Base-by-base conservation (phyloP, 176 grass and related monocot species). In the Carex cristatella region DNA sequence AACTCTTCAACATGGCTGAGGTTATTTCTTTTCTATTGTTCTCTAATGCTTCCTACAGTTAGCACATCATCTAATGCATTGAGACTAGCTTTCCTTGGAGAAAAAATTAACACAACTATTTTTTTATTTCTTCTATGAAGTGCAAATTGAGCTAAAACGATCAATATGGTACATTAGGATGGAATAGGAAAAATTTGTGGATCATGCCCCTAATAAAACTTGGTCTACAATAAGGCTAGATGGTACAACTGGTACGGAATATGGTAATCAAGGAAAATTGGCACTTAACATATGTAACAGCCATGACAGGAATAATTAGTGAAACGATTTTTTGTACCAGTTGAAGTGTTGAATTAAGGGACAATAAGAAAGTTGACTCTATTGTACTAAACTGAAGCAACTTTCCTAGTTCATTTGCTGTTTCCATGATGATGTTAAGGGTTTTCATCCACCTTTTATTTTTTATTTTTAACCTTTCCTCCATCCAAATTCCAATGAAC, bases 1-100 rank as follows among this genome's bases (percentile, higher is more conserved):
- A 98, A 46, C 70, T 94, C 85, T 89, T 91, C 81, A 94, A 84
- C 86, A 98, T 81, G 10, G 96, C 96, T 90, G 14, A 73, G 73
- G 93, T 98, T 84, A 98, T 88, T 92, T 98, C 93, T 80, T 89
- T 86, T 85, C 81, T 95, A 85, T 81, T 98, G 79, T 88, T 95
- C 82, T 95, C 96, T 69, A 98, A 83, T 84, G 88, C 66, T 86
- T 98, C 96, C 96, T 98, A 84, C 83, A 91, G 89, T 78, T 56
- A 32, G 31, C 4, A 57, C 10, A 57, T 78, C 28, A 56, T 33
- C 48, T 78, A 55, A 78, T 78, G 16, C 19, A 78, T 78, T 56
- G 33, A 31, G 51, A 78, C 74, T 78, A 57, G 61, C 13, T 33
- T 78, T 33, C 9, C 1, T 12, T 7, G 48, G 19, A 78, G 51